These are phyloP conservation scores for Rutstroemia sydowiana DNA, from an alignment of 2,329 filamentous ascomycete genomes.

Conservation along the genomic window DNA sequence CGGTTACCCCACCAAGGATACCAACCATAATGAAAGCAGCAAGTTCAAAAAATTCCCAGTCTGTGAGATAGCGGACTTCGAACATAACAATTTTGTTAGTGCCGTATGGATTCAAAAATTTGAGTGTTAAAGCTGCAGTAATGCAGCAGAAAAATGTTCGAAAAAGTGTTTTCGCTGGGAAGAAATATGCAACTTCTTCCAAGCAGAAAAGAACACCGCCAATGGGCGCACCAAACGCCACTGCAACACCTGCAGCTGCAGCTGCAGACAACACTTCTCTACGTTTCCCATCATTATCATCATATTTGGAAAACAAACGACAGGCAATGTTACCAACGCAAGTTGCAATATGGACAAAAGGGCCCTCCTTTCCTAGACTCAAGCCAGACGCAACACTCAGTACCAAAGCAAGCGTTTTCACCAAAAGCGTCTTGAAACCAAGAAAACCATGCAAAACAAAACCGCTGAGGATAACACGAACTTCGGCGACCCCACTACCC, in stretches of 20 bases:
- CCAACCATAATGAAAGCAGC: conserved; percentile 79
- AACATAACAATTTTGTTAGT: conserved; percentile 97
- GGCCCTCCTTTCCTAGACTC: conserved; percentile 85
- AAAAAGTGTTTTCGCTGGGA: conserved; percentile 94
- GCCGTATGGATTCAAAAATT: conserved; percentile 93
- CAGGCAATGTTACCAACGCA: conserved; percentile 94
- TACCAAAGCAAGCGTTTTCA: conserved; percentile 78
- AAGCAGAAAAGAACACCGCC: conserved; percentile 88
- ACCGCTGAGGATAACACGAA: conserved; percentile 94
- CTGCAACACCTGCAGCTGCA: conserved; percentile 84
- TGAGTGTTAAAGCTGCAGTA: conserved; percentile 80
- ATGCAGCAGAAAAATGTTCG: conserved; percentile 98
- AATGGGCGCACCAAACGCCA: conserved; percentile 86
- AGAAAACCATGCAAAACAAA: conserved; percentile 96
- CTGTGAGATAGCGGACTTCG: conserved; percentile 79
- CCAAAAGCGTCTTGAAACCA: conserved; percentile 74
- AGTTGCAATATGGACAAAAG: conserved; percentile 94
- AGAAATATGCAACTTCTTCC: conserved; percentile 96
- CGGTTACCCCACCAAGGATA: conserved; percentile 72
- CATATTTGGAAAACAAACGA: conserved; percentile 90
- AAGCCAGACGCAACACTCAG: conserved; percentile 88
- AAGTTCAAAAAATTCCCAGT: conserved; percentile 94
- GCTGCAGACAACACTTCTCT: conserved; percentile 90
- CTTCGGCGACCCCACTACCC: conserved; percentile 92
- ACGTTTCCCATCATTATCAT: conserved; percentile 86